Evolutionary conservation across 202 grass and related monocot species (phyloP).

Genomic region (Panicum hallii): DNA sequence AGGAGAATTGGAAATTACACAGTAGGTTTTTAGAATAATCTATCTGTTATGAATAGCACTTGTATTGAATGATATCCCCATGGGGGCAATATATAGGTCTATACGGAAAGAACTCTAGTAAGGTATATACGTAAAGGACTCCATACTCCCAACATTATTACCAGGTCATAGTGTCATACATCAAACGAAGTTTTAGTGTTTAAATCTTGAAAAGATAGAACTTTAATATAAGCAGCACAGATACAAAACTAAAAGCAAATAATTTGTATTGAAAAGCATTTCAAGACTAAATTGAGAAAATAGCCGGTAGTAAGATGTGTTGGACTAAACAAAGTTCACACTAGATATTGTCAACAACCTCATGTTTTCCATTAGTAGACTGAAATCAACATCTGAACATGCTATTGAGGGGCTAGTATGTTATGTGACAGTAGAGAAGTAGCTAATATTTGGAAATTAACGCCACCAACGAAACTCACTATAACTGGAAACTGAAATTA

Average conservation of each 20-base stretch:
- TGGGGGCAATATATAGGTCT: neutral
- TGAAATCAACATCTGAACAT: slow-evolving; percentile 7
- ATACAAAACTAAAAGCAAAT: slow-evolving; percentile 23
- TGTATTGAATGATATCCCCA: neutral
- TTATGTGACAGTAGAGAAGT: neutral
- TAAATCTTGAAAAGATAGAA: slow-evolving; percentile 16
- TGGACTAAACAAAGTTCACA: slow-evolving; percentile 3
- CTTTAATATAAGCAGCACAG: neutral
- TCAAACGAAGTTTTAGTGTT: neutral
- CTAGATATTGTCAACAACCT: neutral
- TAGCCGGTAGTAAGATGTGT: neutral
- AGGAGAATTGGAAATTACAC: slow-evolving; percentile 17
- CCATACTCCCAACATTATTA: neutral
- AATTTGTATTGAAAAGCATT: slow-evolving; percentile 25
- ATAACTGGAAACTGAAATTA: slow-evolving; percentile 2
- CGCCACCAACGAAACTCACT: slow-evolving; percentile 6
- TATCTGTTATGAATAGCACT: neutral
- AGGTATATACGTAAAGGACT: neutral
- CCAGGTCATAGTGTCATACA: neutral
- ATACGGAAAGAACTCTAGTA: neutral
- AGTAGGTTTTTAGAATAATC: neutral
- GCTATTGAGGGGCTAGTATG: neutral
- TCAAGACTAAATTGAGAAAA: neutral
- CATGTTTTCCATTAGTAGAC: neutral
- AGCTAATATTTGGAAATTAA: slow-evolving; percentile 28